Percentiles rank a stretch among this genome's conserved stretches.
These are phyloP conservation scores for Botryotinia calthae DNA, from an alignment of 2,329 filamentous ascomycete genomes.

Conservation along the genomic window DNA sequence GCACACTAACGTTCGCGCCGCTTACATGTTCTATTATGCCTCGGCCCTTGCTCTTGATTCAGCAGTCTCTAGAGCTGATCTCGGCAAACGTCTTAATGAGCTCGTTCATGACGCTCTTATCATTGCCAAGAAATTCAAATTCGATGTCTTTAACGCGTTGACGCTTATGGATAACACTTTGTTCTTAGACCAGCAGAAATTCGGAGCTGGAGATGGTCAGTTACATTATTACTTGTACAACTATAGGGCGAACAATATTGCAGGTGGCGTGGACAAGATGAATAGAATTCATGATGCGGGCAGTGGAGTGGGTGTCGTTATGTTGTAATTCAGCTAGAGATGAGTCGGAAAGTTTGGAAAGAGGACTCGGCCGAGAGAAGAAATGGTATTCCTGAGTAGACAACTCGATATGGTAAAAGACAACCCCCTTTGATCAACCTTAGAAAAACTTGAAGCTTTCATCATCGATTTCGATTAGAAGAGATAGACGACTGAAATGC, in stretches of 20 bases:
- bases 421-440: neutral
- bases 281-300: slow-evolving; percentile 76
- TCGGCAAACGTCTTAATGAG: slow-evolving; percentile 77
- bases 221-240: slow-evolving; percentile 98
- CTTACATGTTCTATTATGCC: slow-evolving; percentile 97
- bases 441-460: neutral
- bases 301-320: slow-evolving; percentile 87
- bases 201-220: slow-evolving; percentile 89
- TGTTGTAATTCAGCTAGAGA: slow-evolving; percentile 52
- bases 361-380: neutral
- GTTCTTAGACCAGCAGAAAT: slow-evolving; percentile 92
- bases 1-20: slow-evolving; percentile 78
- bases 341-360: neutral
- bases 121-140: slow-evolving; percentile 76
- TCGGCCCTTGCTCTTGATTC: slow-evolving; percentile 70
- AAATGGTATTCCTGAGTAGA: neutral
- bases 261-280: slow-evolving; percentile 76
- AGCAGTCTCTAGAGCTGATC: slow-evolving; percentile 52
- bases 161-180: slow-evolving; percentile 91
- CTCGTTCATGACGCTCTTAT: slow-evolving; percentile 84
- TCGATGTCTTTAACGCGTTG: slow-evolving; percentile 96
- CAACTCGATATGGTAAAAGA: neutral
- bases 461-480: neutral
- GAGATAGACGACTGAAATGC: neutral
- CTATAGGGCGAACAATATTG: slow-evolving; percentile 82